Evolutionary conservation across 2,329 filamentous ascomycete genomes (phyloP).

Genomic region (Aspergillus awamori): DNA sequence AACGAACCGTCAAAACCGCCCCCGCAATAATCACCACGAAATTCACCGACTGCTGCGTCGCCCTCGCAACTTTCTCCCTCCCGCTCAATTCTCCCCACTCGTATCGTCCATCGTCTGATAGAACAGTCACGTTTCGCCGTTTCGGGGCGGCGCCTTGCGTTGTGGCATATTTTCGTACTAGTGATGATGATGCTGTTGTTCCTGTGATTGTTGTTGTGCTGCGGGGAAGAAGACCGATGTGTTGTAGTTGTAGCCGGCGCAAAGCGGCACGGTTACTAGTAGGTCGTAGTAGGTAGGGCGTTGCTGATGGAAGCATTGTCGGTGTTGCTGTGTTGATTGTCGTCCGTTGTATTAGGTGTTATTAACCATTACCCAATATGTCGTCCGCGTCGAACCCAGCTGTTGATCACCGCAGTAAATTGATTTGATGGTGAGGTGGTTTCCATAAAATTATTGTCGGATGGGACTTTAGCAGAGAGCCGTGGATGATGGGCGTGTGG

Average conservation of each 20-base stretch:
- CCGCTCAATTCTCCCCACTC: constrained; percentile 77
- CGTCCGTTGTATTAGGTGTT: not conserved
- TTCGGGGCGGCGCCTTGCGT: constrained; percentile 41
- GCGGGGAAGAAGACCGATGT: too few relatives aligned
- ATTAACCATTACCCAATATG: constrained; percentile 17
- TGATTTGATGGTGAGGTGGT: too few relatives aligned
- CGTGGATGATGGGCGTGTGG: constrained; percentile 16
- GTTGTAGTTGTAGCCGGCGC: not conserved
- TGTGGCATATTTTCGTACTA: constrained; percentile 59
- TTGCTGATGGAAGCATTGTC: constrained; percentile 23
- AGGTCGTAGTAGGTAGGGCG: constrained; percentile 24
- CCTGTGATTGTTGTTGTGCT: constrained; percentile 16
- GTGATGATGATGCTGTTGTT: constrained; percentile 21
- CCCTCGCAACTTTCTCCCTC: constrained; percentile 77
- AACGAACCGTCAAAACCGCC: constrained; percentile 68
- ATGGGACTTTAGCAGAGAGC: not conserved
- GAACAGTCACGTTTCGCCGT: constrained; percentile 71
- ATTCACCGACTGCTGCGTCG: constrained; percentile 90
- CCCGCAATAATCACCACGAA: constrained; percentile 76
- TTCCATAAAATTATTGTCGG: not conserved
- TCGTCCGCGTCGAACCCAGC: constrained; percentile 16
- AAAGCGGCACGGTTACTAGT: constrained; percentile 8
- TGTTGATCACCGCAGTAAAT: too few relatives aligned
- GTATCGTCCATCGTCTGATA: constrained; percentile 82
- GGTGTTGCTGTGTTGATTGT: too few relatives aligned